Base-by-base conservation (phyloP, 169 alveolate species). In the Plasmodium vivax region DNA sequence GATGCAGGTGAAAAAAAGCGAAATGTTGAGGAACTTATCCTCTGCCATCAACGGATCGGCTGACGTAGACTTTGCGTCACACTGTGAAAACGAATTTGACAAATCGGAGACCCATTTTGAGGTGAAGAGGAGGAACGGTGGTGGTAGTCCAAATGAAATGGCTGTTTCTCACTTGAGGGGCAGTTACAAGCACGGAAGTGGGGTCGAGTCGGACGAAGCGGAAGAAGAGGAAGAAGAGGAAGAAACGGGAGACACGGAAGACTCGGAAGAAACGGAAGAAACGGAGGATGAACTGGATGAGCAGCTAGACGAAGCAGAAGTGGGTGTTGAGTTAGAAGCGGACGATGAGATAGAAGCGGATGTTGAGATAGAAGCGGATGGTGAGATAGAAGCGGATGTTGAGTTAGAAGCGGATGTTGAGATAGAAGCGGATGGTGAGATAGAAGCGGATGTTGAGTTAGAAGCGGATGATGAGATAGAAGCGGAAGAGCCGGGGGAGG, bases 1-100 rank as follows among this genome's bases (percentile, higher is more conserved):
- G 9, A 51, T 85, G 84, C 62, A 73, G 19, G 4, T 34, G 7
- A 85, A 45, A 51, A 85, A 85, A 56, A 74, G 38, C 23, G 87
- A 85, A 74, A 85, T 77, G 32, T 47, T 85, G 27, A 75, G 68
- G 68, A 74, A 51, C 2, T 38, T 85, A 54, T 51, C 84, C n/a
- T 74, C 93, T 34, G 84, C 79, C 16, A 85, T 85, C 43, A 54
- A 43, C 9, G 80, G 43, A 75, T 41, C 93, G 8, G 68, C 71
- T 6, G 68, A 51, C 23, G 62, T 45, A 38, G 85, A 75, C 43
- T n/a, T 62, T 14, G 30, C 32, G 38, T 30, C 43, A 56, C 30
- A 58, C 23, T 32, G 68, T 2, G 91, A 83, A 9, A 83, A 83
- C 56, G 82, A 56, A 54, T 32, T 58, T 83, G 19, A 30, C 71